Conservation (phyloP, 2,329 filamentous ascomycete genomes). For the Ascochyta clinopodiicola region DNA sequence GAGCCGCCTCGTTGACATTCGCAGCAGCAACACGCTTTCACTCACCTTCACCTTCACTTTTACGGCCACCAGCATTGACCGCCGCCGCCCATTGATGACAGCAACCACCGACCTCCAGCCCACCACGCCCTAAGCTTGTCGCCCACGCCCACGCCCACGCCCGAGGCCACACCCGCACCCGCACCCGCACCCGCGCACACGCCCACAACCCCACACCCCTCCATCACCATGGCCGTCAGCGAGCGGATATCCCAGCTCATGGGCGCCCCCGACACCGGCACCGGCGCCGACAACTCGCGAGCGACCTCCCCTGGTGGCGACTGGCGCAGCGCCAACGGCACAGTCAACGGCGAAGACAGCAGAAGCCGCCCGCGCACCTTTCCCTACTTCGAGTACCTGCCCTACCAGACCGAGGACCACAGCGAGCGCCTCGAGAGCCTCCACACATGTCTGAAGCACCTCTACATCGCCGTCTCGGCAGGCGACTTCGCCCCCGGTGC, state of each 20-base stretch:
- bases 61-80: slow-evolving; percentile 4
- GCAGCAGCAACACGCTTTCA: slow-evolving; percentile 1
- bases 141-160: slow-evolving; percentile 14
- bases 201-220: slow-evolving; percentile 21
- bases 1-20: slow-evolving; percentile 13
- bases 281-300: slow-evolving; percentile 76
- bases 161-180: slow-evolving; percentile 6
- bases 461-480: slow-evolving; percentile 89
- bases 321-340: slow-evolving; percentile 61
- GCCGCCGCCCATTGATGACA: slow-evolving; percentile 7
- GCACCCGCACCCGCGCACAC: slow-evolving; percentile 2
- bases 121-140: slow-evolving; percentile 15
- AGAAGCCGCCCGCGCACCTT: slow-evolving; percentile 83
- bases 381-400: slow-evolving; percentile 88
- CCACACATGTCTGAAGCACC: slow-evolving; percentile 86
- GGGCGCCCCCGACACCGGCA: slow-evolving; percentile 44
- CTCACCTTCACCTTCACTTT: neutral
- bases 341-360: slow-evolving; percentile 61
- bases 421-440: slow-evolving; percentile 78
- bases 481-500: slow-evolving; percentile 95
- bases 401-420: slow-evolving; percentile 86
- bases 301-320: slow-evolving; percentile 81
- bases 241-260: slow-evolving; percentile 53
- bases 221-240: slow-evolving; percentile 47
- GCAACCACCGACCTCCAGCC: slow-evolving; percentile 5